phyloP scores from a whole-genome alignment of 495 filamentous ascomycete species.

The Trichoderma gamsii region DNA sequence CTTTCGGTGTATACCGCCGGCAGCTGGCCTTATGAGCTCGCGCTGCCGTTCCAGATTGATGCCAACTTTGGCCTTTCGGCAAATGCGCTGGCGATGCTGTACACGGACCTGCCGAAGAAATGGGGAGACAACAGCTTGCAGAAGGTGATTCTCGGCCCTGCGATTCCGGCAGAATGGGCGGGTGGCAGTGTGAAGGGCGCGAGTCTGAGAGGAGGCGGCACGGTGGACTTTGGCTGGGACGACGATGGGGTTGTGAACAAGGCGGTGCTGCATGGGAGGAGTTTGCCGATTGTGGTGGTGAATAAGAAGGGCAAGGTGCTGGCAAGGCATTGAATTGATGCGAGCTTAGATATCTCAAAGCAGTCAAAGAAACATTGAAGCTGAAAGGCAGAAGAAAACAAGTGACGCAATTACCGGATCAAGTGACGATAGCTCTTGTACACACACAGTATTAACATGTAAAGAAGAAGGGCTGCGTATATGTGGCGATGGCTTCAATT shows the following conservation, averaged over 20 bases:
- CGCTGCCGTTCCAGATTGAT: slow-evolving; percentile 47
- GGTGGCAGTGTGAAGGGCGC: slow-evolving; percentile 30
- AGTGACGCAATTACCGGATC: background rate
- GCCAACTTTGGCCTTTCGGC: slow-evolving; percentile 49
- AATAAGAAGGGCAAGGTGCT: slow-evolving; percentile 10
- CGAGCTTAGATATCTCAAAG: too few relatives aligned
- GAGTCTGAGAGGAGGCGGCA: slow-evolving; percentile 36
- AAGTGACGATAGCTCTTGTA: too few relatives aligned
- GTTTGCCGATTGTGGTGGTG: background rate
- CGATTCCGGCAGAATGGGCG: slow-evolving; percentile 7
- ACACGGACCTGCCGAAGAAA: slow-evolving; percentile 28
- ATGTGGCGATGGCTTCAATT: too few relatives aligned
- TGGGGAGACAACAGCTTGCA: slow-evolving; percentile 8
- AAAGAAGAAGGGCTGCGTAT: too few relatives aligned
- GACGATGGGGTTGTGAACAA: slow-evolving; percentile 22
- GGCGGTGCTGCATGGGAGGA: slow-evolving; percentile 7
- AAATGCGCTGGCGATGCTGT: slow-evolving; percentile 42
- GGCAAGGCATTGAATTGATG: background rate
- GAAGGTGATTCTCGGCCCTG: slow-evolving; percentile 9
- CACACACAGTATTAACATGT: too few relatives aligned
- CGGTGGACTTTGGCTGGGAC: slow-evolving; percentile 36
- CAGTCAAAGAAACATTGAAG: background rate
- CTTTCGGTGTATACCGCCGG: slow-evolving; percentile 37
- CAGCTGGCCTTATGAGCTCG: slow-evolving; percentile 4
- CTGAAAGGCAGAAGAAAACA: background rate